Evolutionary conservation across 257 asterid genomes (phyloP), one percentile per base, ranked within the genome.

Genomic region (Fraxinus excelsior): DNA sequence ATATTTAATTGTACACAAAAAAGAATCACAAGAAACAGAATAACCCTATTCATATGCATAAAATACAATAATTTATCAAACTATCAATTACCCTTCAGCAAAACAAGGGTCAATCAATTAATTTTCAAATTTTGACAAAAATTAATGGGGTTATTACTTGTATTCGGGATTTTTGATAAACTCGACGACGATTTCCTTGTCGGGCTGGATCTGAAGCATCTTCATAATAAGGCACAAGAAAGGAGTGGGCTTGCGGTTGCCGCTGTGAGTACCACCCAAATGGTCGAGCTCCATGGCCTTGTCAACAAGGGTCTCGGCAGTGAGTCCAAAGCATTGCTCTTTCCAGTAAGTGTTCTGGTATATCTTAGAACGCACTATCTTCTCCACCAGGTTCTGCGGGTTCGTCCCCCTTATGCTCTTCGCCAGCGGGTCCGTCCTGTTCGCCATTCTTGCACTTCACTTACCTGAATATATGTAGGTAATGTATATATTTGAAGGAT

Each of bases 141-240:
- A 7, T 8, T 10, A 37, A 37, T 37, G n/a, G 7, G n/a, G 7
- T 13, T 14, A 4, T 73, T 85, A 94, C 96, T 96, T 91, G 85
- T 93, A 96, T 78, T 93, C 99, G 18, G 96, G 96, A 77, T 96
- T 93, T 68, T 93, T 96, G 1, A 96, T 96, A 81, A 96, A 93
- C 69, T 93, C 99, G 44, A 96, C 98, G 32, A 93, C 99, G 71
- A 96, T 96, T 74, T 96, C 98, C 82, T 93, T 96, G 75, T 96
- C 99, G 18, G 99, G 98, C 77, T 96, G 99, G 81, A 96, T 96
- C 90, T 93, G 99, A 75, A 93, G 99, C 99, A 93, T 95, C 87
- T 93, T 91, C 89, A 85, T 87, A 66, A 95, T 89, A 13, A 95
- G 97, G 75, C 98, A 91, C 85, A 93, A 87, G 81, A 95, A 95